These are phyloP conservation scores for Pleoardoris graminearum DNA, from an alignment of 2,329 filamentous ascomycete species.

Conservation along the genomic window DNA sequence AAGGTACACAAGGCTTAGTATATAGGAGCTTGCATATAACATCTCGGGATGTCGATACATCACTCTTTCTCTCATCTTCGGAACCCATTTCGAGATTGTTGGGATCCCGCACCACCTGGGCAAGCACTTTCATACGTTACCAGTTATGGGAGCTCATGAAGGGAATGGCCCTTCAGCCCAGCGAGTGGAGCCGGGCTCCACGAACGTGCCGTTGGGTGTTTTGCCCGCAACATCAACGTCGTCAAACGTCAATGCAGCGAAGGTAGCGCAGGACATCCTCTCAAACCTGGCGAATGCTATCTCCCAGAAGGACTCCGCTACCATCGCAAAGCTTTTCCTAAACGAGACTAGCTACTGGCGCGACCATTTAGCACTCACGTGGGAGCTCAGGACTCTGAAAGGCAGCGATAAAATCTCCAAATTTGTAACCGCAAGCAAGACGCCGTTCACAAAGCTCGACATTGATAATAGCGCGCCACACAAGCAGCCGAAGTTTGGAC, in stretches of 20 bases:
- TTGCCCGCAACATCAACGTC: conserved; percentile 44
- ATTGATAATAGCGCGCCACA: conserved; percentile 32
- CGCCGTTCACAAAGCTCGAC: conserved; percentile 34
- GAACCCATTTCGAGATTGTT: neutral
- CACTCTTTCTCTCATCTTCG: neutral
- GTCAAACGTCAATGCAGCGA: conserved; percentile 40
- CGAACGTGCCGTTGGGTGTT: conserved; percentile 56
- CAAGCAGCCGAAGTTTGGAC: conserved; percentile 29
- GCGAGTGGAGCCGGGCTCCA: conserved; percentile 57
- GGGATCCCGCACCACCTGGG: no score
- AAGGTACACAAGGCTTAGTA: conserved; percentile 6
- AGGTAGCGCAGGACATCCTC: conserved; percentile 48
- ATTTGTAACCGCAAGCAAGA: conserved; percentile 35
- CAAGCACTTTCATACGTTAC: no score
- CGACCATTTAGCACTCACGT: conserved; percentile 61
- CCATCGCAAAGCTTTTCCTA: conserved; percentile 50
- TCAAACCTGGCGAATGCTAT: conserved; percentile 50
- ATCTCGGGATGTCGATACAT: no score
- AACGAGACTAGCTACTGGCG: conserved; percentile 60
- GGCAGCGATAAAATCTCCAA: conserved; percentile 51
- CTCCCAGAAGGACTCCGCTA: conserved; percentile 37
- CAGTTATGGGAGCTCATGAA: conserved; percentile 29
- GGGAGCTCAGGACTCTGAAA: conserved; percentile 59
- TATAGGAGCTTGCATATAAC: neutral
- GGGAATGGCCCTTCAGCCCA: conserved; percentile 45